Conservation (phyloP, 768 basidiomycete species). For the Hydnum rufescens region DNA sequence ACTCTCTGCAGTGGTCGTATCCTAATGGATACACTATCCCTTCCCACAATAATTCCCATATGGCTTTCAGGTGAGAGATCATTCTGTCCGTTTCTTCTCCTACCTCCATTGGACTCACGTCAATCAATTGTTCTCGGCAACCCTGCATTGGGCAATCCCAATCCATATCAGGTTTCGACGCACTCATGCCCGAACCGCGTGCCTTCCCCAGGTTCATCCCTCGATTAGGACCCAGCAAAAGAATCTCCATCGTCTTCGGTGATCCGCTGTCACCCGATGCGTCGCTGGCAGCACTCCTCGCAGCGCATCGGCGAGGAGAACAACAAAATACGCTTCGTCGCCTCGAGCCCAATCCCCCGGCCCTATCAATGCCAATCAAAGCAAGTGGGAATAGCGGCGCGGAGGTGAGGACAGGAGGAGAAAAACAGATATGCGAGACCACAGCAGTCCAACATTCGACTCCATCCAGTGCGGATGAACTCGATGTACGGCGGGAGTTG, state of each 20-base stretch:
- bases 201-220: constrained; percentile 56
- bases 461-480: no score
- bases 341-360: no score
- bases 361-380: no score
- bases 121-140: background rate
- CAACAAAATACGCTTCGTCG: no score
- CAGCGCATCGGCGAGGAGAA: no score
- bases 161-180: constrained; percentile 43
- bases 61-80: constrained; percentile 58
- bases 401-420: no score
- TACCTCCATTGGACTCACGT: background rate
- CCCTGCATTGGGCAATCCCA: background rate
- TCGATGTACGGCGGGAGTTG: no score
- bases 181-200: constrained; percentile 78
- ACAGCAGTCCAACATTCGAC: no score
- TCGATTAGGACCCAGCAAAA: constrained; percentile 27
- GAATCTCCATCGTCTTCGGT: constrained; percentile 63
- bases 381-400: no score
- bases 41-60: constrained; percentile 75
- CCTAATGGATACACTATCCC: constrained; percentile 42
- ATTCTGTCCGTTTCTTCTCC: background rate
- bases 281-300: no score
- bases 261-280: no score
- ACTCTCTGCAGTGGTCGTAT: constrained; percentile 46
- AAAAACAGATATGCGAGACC: no score